These are phyloP conservation scores for Ophiostoma himal-ulmi DNA, from an alignment of 2,329 filamentous ascomycete species.

Conservation along the genomic window DNA sequence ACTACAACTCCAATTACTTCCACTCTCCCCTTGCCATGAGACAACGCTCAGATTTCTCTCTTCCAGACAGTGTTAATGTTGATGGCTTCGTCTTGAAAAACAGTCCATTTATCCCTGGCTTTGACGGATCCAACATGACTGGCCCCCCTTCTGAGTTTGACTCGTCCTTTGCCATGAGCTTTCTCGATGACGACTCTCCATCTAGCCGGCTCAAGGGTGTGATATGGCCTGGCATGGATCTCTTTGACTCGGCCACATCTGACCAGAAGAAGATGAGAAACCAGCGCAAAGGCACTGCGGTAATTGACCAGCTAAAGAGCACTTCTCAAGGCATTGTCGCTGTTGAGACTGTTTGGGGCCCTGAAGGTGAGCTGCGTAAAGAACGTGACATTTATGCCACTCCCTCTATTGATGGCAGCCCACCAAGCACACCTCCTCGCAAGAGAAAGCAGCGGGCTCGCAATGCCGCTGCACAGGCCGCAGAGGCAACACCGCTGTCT, in stretches of 20 bases:
- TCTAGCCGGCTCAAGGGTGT: conserved; percentile 54
- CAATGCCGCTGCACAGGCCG: background rate
- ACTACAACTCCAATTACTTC: conserved; percentile 24
- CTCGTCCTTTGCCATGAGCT: conserved; percentile 2
- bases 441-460: conserved; percentile 22
- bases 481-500: background rate
- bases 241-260: conserved; percentile 73
- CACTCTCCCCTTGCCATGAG: conserved; percentile 27
- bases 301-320: conserved; percentile 60
- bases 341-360: conserved; percentile 58
- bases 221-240: conserved; percentile 70
- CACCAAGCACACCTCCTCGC: conserved; percentile 38
- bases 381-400: conserved; percentile 55
- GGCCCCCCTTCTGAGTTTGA: conserved; percentile 28
- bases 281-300: conserved; percentile 68
- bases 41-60: conserved; percentile 22
- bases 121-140: conserved; percentile 24
- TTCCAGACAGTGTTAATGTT: background rate
- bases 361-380: conserved; percentile 46
- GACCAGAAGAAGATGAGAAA: conserved; percentile 70
- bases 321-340: conserved; percentile 60
- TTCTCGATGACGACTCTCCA: conserved; percentile 28
- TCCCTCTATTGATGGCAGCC: conserved; percentile 47
- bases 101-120: conserved; percentile 30
- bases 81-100: conserved; percentile 20